Percentiles rank a stretch among this genome's conserved stretches.
Conservation (phyloP, 2,329 filamentous ascomycete genomes). For the Aspergillus brasiliensis region DNA sequence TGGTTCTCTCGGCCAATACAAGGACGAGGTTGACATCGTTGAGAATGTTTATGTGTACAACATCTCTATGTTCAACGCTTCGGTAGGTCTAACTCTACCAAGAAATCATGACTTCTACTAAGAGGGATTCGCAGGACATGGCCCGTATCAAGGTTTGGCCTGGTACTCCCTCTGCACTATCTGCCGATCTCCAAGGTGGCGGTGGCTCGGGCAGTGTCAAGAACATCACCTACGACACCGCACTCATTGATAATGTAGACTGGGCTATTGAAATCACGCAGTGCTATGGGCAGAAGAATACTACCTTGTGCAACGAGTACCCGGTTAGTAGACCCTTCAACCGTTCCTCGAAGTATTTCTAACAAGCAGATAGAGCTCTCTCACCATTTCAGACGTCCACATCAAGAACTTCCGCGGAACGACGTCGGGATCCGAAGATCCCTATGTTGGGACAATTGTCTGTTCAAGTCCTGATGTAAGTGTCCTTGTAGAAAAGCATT, state of each 20-base stretch:
- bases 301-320: conserved; percentile 61
- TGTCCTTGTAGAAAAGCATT: conserved; percentile 9
- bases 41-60: conserved; percentile 69
- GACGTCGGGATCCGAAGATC: conserved; percentile 50
- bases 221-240: conserved; percentile 68
- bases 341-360: neutral
- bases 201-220: conserved; percentile 63
- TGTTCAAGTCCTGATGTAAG: conserved; percentile 54
- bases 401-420: conserved; percentile 61
- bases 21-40: conserved; percentile 65
- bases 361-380: conserved; percentile 33
- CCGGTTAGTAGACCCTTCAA: conserved; percentile 44
- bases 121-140: conserved; percentile 51
- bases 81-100: conserved; percentile 37
- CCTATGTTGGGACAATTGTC: conserved; percentile 51
- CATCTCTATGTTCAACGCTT: conserved; percentile 59
- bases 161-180: conserved; percentile 56
- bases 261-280: conserved; percentile 67
- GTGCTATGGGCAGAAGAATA: conserved; percentile 65
- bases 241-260: conserved; percentile 64
- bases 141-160: conserved; percentile 77
- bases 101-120: conserved; percentile 34
- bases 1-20: conserved; percentile 71
- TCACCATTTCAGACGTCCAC: conserved; percentile 58
- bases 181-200: conserved; percentile 65